These are phyloP conservation scores for Barnettozyma sucrosica DNA, from an alignment of 805 yeast species.

Conservation along the genomic window DNA sequence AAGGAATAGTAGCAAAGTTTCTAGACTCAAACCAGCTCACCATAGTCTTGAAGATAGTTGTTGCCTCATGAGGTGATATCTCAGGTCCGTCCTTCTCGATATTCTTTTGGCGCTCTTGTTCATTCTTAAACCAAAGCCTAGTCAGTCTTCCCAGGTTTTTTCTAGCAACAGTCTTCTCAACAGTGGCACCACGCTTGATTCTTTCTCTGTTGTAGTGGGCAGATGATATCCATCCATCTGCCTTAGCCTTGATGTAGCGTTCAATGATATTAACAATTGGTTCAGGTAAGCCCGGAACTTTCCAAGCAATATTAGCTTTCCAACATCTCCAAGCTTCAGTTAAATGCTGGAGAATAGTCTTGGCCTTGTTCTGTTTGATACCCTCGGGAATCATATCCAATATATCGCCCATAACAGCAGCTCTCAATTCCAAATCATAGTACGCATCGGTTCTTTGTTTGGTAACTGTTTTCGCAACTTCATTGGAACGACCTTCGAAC, in stretches of 20 bases:
- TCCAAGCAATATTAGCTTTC: constrained; percentile 98
- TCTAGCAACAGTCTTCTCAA: constrained; percentile 90
- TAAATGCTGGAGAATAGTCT: constrained; percentile 83
- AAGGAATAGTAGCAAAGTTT: constrained; percentile 80
- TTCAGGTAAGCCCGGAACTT: constrained; percentile 91
- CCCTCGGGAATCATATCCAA: constrained; percentile 97
- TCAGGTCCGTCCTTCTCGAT: constrained; percentile 85
- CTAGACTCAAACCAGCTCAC: constrained; percentile 88
- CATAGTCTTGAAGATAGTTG: constrained; percentile 77
- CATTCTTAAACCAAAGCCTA: constrained; percentile 85
- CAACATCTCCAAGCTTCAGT: constrained; percentile 99
- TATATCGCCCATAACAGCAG: constrained; percentile 92
- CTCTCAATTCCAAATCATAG: constrained; percentile 87
- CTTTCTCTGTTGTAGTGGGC: constrained; percentile 91
- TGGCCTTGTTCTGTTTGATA: constrained; percentile 77
- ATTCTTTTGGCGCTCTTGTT: constrained; percentile 79
- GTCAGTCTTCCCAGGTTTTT: constrained; percentile 91
- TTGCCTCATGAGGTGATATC: constrained; percentile 82
- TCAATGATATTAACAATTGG: constrained; percentile 84
- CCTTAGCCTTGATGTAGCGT: constrained; percentile 88
- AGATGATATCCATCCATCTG: constrained; percentile 93
- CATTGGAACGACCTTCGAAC: constrained; percentile 93
- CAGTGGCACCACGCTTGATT: constrained; percentile 81
- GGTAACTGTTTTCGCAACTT: constrained; percentile 88
- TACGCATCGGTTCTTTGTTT: constrained; percentile 94